phyloP scores from a whole-genome alignment of 345 rosid genomes.

The Iberis pinnata region DNA sequence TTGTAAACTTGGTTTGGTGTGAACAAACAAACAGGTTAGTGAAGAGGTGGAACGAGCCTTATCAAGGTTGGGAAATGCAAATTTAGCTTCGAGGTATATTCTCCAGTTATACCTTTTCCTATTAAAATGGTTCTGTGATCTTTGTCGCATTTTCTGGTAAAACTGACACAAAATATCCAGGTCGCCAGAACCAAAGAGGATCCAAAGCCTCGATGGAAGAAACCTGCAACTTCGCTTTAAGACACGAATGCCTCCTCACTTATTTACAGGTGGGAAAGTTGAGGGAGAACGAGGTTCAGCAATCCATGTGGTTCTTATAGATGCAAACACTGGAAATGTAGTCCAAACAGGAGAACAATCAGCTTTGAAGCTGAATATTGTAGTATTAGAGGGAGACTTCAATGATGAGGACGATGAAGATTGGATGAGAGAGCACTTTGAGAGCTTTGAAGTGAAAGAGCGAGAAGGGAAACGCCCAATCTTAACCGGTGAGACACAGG shows the following conservation, averaged over 20 bases:
- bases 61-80: constrained; percentile 54
- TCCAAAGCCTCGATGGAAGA: constrained; percentile 57
- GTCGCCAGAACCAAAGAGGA: constrained; percentile 47
- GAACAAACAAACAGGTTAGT: constrained; percentile 52
- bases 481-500: constrained; percentile 72
- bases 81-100: constrained; percentile 47
- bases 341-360: constrained; percentile 65
- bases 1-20: constrained; percentile 8
- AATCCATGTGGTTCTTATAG: constrained; percentile 67
- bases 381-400: constrained; percentile 86
- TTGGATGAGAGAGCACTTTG: constrained; percentile 71
- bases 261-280: constrained; percentile 87
- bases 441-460: constrained; percentile 68
- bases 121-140: background rate
- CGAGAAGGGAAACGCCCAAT: constrained; percentile 86
- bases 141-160: no score
- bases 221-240: constrained; percentile 63
- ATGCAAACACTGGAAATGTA: constrained; percentile 49
- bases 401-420: constrained; percentile 55
- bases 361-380: constrained; percentile 54
- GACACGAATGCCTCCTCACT: constrained; percentile 85
- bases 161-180: constrained; percentile 30
- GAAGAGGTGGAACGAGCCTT: constrained; percentile 93
- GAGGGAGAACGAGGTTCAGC: constrained; percentile 87
- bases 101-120: constrained; percentile 3